Evolutionary conservation across 768 basidiomycete genomes (phyloP).

Genomic region (Brasilioporus rufonigricans): DNA sequence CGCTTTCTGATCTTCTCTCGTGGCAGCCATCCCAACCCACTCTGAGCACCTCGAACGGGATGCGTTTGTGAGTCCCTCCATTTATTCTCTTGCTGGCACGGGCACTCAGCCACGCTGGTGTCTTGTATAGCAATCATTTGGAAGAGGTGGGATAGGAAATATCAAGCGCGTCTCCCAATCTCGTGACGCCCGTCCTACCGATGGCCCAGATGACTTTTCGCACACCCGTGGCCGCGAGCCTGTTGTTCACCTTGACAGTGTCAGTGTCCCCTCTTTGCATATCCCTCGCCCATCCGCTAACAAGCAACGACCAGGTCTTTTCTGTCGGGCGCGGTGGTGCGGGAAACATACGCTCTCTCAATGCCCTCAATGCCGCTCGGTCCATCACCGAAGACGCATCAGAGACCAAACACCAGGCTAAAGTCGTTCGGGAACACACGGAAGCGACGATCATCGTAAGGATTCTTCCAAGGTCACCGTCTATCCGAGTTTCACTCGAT

Average conservation of each 20-base stretch:
- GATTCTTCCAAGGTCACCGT: background rate
- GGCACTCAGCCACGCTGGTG: background rate
- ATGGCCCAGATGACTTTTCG: constrained; percentile 53
- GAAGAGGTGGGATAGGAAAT: constrained; percentile 70
- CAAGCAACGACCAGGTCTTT: constrained; percentile 18
- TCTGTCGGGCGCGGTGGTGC: constrained; percentile 78
- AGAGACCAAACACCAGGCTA: constrained; percentile 25
- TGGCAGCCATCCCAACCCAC: constrained; percentile 23
- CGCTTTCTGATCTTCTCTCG: constrained; percentile 9
- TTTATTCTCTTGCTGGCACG: no score
- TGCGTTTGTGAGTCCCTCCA: constrained; percentile 42
- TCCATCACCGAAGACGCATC: constrained; percentile 27
- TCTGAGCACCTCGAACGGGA: constrained; percentile 51
- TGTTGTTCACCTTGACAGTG: constrained; percentile 36
- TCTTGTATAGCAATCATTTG: constrained; percentile 47
- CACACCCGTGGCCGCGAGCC: constrained; percentile 62
- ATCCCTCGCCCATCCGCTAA: background rate
- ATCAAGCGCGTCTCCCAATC: constrained; percentile 51
- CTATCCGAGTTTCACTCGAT: background rate
- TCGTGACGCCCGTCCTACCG: constrained; percentile 39
- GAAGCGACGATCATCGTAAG: constrained; percentile 36
- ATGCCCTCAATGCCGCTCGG: constrained; percentile 30
- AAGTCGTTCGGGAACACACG: constrained; percentile 25
- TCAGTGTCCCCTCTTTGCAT: constrained; percentile 17
- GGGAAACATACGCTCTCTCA: constrained; percentile 78